phyloP scores from a whole-genome alignment of 169 alveolate species.

The Plasmodium knowlesi region DNA sequence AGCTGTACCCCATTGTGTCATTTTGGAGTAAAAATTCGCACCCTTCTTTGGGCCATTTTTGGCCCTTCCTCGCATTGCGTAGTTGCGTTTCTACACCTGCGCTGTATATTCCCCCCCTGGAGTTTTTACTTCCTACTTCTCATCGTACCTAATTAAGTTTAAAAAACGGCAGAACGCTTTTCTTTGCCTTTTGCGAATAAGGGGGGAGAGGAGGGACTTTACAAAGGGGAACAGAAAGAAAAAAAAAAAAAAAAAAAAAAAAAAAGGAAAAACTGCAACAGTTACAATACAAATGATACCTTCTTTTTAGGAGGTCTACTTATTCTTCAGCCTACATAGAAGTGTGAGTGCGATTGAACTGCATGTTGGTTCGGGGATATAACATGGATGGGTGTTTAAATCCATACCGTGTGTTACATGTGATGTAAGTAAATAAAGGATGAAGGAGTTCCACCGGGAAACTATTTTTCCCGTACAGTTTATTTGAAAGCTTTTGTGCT shows the following conservation, averaged over 20 bases:
- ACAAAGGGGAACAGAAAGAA: neutral
- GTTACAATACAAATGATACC: neutral
- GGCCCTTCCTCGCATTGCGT: neutral
- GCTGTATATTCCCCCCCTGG: neutral
- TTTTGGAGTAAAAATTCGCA: neutral
- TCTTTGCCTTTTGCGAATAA: neutral
- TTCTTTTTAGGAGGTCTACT: neutral
- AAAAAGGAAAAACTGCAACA: neutral
- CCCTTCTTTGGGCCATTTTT: neutral
- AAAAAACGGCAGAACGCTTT: neutral
- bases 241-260: too few relatives aligned
- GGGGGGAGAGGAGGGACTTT: neutral
- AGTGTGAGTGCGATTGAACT: neutral
- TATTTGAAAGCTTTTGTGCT: neutral
- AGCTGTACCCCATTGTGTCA: neutral
- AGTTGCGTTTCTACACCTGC: neutral
- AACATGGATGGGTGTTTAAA: too few relatives aligned
- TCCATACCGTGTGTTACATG: too few relatives aligned
- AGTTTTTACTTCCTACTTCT: neutral
- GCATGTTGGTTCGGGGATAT: neutral
- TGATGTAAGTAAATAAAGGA: too few relatives aligned
- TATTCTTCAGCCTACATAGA: neutral
- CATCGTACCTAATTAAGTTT: neutral
- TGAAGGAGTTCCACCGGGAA: neutral
- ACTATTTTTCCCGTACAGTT: neutral